Evolutionary conservation across 441 rosid species (phyloP).

Genomic region (Pelargonium cotyledonis): DNA sequence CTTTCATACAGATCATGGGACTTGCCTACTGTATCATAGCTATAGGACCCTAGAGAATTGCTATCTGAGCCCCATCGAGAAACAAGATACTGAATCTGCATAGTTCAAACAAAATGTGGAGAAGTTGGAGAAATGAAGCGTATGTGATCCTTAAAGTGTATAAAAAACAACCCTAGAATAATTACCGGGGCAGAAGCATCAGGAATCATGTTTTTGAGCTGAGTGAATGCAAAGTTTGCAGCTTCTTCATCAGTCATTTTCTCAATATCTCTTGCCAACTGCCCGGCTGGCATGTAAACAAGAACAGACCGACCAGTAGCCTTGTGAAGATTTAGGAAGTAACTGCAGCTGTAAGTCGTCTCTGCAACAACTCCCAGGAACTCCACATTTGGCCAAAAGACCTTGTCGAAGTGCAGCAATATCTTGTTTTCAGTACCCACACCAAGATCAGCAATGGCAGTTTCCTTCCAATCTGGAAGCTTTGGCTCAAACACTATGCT

Average conservation of each 20-base stretch:
- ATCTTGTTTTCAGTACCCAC: slow-evolving; percentile 95
- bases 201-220: slow-evolving; percentile 87
- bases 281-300: slow-evolving; percentile 96
- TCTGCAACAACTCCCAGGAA: slow-evolving; percentile 92
- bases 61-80: slow-evolving; percentile 88
- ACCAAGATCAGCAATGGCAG: slow-evolving; percentile 77
- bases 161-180: neutral
- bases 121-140: neutral
- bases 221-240: slow-evolving; percentile 68
- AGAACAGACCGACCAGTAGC: slow-evolving; percentile 83
- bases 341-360: slow-evolving; percentile 84
- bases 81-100: slow-evolving; percentile 77
- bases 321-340: slow-evolving; percentile 91
- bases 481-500: slow-evolving; percentile 64
- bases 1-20: slow-evolving; percentile 83
- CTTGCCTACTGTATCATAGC: slow-evolving; percentile 77
- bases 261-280: slow-evolving; percentile 90
- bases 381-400: slow-evolving; percentile 98
- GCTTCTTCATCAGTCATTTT: slow-evolving; percentile 92
- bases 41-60: slow-evolving; percentile 87
- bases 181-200: slow-evolving; percentile 73
- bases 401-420: slow-evolving; percentile 65
- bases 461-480: slow-evolving; percentile 93
- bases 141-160: neutral
- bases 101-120: neutral